phyloP scores from a whole-genome alignment of 257 asterid genomes.

The Leptodermis oblonga region DNA sequence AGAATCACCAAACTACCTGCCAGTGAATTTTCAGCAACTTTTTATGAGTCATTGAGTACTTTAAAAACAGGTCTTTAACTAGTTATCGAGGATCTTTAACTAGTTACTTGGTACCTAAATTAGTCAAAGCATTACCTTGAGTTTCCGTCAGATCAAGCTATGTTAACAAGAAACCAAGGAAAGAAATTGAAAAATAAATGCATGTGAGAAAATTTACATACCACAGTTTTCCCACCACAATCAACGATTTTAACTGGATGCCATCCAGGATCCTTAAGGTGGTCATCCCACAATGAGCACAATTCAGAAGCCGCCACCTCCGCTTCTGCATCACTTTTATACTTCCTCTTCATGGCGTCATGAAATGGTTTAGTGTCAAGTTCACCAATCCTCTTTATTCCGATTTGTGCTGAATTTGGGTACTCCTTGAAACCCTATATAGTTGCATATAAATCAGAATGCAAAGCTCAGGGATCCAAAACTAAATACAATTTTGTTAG shows the following conservation, averaged over 20 bases:
- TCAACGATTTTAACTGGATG: slow-evolving; percentile 68
- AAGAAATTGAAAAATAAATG: neutral
- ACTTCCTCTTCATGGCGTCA: slow-evolving; percentile 62
- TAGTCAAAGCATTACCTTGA: neutral
- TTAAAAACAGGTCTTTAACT: neutral
- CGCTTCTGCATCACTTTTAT: slow-evolving; percentile 52
- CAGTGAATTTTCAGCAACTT: neutral
- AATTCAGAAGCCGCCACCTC: slow-evolving; percentile 75
- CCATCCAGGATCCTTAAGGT: slow-evolving; percentile 93
- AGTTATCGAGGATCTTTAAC: neutral
- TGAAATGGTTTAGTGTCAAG: slow-evolving; percentile 71
- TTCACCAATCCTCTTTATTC: slow-evolving; percentile 91
- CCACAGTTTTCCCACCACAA: slow-evolving; percentile 55
- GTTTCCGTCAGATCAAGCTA: neutral
- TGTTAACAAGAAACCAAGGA: neutral
- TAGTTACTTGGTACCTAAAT: neutral
- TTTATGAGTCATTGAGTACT: neutral
- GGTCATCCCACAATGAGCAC: slow-evolving; percentile 88
- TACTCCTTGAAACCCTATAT: slow-evolving; percentile 62
- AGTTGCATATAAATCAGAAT: neutral
- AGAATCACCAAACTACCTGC: neutral
- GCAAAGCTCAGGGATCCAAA: neutral
- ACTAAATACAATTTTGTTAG: neutral
- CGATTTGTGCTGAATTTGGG: slow-evolving; percentile 40
- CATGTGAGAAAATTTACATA: slow-evolving; percentile 22